Evolutionary conservation across 106 monocot species (phyloP).

Genomic region (Acorus calamus): DNA sequence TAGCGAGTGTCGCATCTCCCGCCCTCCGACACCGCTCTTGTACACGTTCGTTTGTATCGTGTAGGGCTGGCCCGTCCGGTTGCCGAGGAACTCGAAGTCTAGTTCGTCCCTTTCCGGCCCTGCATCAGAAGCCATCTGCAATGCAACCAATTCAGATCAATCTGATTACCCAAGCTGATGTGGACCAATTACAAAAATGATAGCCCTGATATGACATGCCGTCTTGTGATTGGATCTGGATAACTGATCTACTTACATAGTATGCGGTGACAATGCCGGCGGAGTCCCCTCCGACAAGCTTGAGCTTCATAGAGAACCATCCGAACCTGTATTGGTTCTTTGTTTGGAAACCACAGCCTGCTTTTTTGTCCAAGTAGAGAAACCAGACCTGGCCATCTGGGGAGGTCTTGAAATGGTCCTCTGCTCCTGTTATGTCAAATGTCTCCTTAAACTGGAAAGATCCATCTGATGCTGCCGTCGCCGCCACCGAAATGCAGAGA

Average conservation of each 20-base stretch:
- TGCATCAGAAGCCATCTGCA: constrained; percentile 96
- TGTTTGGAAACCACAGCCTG: constrained; percentile 82
- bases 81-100: constrained; percentile 96
- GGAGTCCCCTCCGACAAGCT: constrained; percentile 89
- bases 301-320: constrained; percentile 99
- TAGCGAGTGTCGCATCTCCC: constrained; percentile 89
- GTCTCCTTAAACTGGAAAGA: constrained; percentile 55
- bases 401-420: constrained; percentile 74
- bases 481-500: constrained; percentile 6
- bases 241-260: constrained; percentile 37
- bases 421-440: constrained; percentile 62
- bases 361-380: constrained; percentile 66
- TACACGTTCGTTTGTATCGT: constrained; percentile 90
- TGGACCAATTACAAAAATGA: neutral
- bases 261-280: constrained; percentile 95
- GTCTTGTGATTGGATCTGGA: too few species aligned
- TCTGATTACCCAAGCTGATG: too few species aligned
- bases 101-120: constrained; percentile 73
- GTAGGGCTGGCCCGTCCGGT: constrained; percentile 87
- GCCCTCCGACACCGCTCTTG: constrained; percentile 66
- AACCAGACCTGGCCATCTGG: constrained; percentile 78
- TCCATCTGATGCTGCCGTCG: constrained; percentile 8
- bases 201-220: neutral
- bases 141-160: neutral
- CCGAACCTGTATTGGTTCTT: constrained; percentile 70